phyloP scores from a whole-genome alignment of 23 red algal genomes.

The Cyanidium caldarium region DNA sequence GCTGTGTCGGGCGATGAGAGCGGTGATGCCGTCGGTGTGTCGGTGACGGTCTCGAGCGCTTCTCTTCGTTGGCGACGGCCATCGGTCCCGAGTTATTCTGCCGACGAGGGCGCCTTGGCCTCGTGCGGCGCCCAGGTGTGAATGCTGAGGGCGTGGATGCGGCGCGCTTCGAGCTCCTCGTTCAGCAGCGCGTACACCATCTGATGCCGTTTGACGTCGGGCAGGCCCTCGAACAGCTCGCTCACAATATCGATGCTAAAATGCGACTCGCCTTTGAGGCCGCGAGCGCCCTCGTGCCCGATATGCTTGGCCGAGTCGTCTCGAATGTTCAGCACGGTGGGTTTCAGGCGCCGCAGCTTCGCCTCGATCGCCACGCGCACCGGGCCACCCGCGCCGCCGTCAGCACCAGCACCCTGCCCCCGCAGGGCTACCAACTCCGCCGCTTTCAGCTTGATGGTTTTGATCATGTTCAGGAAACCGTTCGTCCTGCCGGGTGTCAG shows the following conservation, averaged over 20 bases:
- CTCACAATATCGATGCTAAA: conserved; percentile 52
- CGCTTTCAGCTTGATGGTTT: conserved; percentile 62
- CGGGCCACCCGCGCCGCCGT: not conserved
- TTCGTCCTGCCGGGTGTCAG: conserved; percentile 92
- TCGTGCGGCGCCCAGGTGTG: not conserved
- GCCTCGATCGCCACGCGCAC: conserved; percentile 31
- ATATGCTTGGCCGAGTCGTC: conserved; percentile 62
- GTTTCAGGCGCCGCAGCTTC: conserved; percentile 42
- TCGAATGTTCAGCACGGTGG: conserved; percentile 18
- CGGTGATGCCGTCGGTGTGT: too few species aligned
- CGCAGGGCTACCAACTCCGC: not conserved
- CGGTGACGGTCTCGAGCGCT: too few species aligned
- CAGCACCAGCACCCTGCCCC: not conserved
- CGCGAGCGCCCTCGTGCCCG: conserved; percentile 57
- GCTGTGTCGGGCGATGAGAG: too few species aligned
- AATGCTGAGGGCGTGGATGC: not conserved
- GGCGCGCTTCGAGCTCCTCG: not conserved
- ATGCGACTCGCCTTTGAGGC: conserved; percentile 55
- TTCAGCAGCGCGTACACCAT: conserved; percentile 11
- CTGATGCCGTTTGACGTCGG: conserved; percentile 68
- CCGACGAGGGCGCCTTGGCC: too few species aligned
- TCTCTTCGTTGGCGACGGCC: too few species aligned
- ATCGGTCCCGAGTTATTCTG: too few species aligned
- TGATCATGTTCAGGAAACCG: conserved; percentile 95
- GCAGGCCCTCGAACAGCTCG: conserved; percentile 58